These are phyloP conservation scores for Emmonsiellopsis sp. DNA, from an alignment of 2,329 filamentous ascomycete genomes.

Conservation along the genomic window DNA sequence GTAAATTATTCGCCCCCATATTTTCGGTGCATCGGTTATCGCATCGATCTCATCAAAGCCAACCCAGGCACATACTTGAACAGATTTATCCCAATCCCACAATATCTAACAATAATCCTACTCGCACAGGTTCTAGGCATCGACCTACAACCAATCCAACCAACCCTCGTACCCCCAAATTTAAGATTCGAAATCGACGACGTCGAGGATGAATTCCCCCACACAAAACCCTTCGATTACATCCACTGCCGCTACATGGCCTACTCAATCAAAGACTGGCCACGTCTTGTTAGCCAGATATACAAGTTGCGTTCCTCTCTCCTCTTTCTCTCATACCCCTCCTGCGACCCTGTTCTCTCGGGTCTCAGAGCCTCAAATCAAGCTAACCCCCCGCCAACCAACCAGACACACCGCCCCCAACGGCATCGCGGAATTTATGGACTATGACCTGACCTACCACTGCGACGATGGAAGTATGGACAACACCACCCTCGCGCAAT, in stretches of 20 bases:
- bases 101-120: not conserved
- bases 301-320: not conserved
- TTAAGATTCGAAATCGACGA: constrained; percentile 12
- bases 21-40: not conserved
- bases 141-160: not conserved
- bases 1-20: constrained; percentile 2
- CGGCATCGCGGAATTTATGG: constrained; percentile 16
- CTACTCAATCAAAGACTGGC: constrained; percentile 9
- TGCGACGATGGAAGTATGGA: constrained; percentile 1
- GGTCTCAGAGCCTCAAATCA: too few relatives aligned
- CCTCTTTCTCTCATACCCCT: too few relatives aligned
- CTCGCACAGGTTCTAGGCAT: constrained; percentile 5
- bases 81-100: not conserved
- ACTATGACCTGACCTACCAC: constrained; percentile 7
- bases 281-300: constrained; percentile 5
- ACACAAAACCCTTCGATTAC: constrained; percentile 10
- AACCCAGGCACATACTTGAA: not conserved
- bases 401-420: constrained; percentile 8
- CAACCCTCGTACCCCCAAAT: constrained; percentile 12
- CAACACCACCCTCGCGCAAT: not conserved
- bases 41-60: not conserved
- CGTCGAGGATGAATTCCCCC: constrained; percentile 10
- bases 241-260: constrained; percentile 7
- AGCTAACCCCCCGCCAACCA: not conserved
- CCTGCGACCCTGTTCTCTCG: too few relatives aligned